A percentile compares a stretch with the other conserved stretches of the same genome.
Evolutionary conservation across 768 basidiomycete genomes (phyloP).

Genomic region (Rhodotorula babjevae): DNA sequence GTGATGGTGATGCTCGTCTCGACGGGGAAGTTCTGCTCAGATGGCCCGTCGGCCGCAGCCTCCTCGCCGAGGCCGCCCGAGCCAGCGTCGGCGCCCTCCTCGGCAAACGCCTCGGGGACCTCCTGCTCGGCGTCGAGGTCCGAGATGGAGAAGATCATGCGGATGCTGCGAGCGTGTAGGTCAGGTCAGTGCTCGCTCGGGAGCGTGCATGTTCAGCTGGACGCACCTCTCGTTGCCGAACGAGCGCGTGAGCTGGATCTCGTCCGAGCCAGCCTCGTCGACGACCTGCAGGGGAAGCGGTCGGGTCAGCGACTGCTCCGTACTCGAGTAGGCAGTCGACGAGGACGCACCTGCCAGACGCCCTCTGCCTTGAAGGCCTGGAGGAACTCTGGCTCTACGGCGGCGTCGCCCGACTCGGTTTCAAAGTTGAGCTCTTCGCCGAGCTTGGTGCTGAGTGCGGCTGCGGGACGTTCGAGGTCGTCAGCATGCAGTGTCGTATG

Average conservation of each 20-base stretch:
- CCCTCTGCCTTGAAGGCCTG: conserved; percentile 66
- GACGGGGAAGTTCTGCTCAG: conserved; percentile 59
- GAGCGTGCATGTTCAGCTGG: too few relatives aligned
- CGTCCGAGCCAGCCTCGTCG: conserved; percentile 68
- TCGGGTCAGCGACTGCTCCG: neutral
- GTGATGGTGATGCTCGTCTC: conserved; percentile 77
- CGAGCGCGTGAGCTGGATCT: conserved; percentile 71
- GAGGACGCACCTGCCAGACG: conserved; percentile 65
- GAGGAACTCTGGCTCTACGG: conserved; percentile 67
- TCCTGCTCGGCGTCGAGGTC: conserved; percentile 62
- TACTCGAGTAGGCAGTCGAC: neutral
- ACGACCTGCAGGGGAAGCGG: conserved; percentile 54
- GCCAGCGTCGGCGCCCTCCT: conserved; percentile 47
- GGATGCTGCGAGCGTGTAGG: conserved; percentile 67
- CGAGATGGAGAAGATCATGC: conserved; percentile 84
- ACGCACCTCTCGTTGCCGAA: conserved; percentile 87
- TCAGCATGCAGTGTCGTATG: too few relatives aligned
- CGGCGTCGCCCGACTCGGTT: conserved; percentile 54
- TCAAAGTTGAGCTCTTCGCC: conserved; percentile 82
- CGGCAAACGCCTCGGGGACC: conserved; percentile 41
- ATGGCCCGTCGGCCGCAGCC: conserved; percentile 42
- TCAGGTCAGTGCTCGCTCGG: neutral
- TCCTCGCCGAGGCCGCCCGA: conserved; percentile 39
- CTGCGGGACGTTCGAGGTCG: neutral
- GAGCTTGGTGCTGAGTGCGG: conserved; percentile 68